phyloP scores from a whole-genome alignment of 192 early-diverging fungal genomes.

The Backusella psychrophila region DNA sequence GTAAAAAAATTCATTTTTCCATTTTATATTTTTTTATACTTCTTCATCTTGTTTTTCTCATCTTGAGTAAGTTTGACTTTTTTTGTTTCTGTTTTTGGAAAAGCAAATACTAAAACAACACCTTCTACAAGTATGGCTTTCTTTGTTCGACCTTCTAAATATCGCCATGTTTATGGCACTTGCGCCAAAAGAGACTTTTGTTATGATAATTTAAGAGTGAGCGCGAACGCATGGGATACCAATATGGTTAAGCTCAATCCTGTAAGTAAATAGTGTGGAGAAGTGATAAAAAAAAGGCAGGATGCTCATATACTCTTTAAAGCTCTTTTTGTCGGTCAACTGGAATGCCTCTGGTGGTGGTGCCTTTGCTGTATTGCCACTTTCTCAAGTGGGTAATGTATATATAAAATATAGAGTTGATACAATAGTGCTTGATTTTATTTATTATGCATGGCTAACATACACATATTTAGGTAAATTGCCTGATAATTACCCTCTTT shows the following conservation, averaged over 20 bases:
- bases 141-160: slow-evolving; percentile 83
- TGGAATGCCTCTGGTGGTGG: slow-evolving; percentile 89
- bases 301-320: not conserved
- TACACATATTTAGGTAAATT: slow-evolving; percentile 71
- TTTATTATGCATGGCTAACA: not conserved
- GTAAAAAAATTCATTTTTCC: not conserved
- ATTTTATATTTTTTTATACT: not conserved
- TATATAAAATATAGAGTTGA: not conserved
- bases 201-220: slow-evolving; percentile 93
- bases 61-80: not conserved
- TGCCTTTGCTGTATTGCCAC: slow-evolving; percentile 94
- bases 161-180: slow-evolving; percentile 94
- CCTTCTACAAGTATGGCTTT: slow-evolving; percentile 54
- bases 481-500: slow-evolving; percentile 84
- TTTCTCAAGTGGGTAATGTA: slow-evolving; percentile 54
- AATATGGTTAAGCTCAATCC: slow-evolving; percentile 96
- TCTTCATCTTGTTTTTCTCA: slow-evolving; percentile 2
- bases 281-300: not conserved
- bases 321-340: slow-evolving; percentile 73
- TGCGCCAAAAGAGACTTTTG: slow-evolving; percentile 83
- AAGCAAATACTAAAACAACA: not conserved
- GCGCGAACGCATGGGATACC: slow-evolving; percentile 94
- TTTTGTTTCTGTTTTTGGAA: not conserved
- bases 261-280: slow-evolving; percentile 41
- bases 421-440: not conserved